Conservation (phyloP, 2,329 filamentous ascomycete species). For the Lasiodiplodia sp. region DNA sequence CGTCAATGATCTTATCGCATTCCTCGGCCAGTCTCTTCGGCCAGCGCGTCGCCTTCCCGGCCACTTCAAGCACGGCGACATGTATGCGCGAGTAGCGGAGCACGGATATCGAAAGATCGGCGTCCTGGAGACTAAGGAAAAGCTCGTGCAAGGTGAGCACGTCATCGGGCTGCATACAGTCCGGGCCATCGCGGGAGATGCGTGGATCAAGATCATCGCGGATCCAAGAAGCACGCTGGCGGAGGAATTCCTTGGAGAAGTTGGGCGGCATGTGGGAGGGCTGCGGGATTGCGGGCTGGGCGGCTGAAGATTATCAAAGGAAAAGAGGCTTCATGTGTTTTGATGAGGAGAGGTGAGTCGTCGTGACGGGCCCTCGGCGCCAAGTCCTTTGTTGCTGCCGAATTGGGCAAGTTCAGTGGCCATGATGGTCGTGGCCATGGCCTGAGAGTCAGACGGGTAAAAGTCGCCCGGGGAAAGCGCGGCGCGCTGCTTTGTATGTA, state of each 20-base stretch:
- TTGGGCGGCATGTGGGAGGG: slow-evolving; percentile 9
- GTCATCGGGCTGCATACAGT: slow-evolving; percentile 53
- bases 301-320: background rate
- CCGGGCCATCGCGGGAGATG: slow-evolving; percentile 54
- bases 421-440: background rate
- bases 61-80: slow-evolving; percentile 51
- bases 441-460: background rate
- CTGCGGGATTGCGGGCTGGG: background rate
- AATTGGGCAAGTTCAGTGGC: background rate
- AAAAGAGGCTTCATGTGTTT: background rate
- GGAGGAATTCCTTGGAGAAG: slow-evolving; percentile 37
- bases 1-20: slow-evolving; percentile 51
- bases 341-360: slow-evolving; percentile 10
- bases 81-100: slow-evolving; percentile 57
- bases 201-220: slow-evolving; percentile 56
- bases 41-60: slow-evolving; percentile 57
- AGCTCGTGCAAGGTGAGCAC: slow-evolving; percentile 54
- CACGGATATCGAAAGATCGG: slow-evolving; percentile 41
- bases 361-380: background rate
- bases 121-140: slow-evolving; percentile 36
- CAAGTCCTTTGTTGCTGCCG: slow-evolving; percentile 29
- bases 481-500: background rate
- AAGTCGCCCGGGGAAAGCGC: background rate
- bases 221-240: slow-evolving; percentile 52
- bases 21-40: slow-evolving; percentile 53